Evolutionary conservation across 164 flowering plant genomes (phyloP).

Genomic region (Vitis cinerea): DNA sequence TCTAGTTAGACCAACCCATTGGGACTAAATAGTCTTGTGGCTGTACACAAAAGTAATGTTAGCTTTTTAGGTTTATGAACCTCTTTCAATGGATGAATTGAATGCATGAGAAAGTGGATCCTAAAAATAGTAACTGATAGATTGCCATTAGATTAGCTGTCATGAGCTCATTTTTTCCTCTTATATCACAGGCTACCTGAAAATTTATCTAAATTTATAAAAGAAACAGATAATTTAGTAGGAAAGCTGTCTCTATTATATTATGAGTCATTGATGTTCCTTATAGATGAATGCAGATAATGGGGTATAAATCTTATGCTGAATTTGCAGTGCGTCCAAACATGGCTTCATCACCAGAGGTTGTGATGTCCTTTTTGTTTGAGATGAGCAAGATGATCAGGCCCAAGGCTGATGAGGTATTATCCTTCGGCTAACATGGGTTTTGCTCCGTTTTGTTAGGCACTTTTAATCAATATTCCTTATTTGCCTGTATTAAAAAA

Average conservation of each 20-base stretch:
- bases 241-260: neutral
- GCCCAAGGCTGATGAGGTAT: slow-evolving; percentile 85
- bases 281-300: slow-evolving; percentile 51
- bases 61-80: neutral
- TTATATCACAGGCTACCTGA: too few species aligned
- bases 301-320: slow-evolving; percentile 83
- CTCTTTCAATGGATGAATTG: neutral
- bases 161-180: neutral
- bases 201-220: neutral
- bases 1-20: too few species aligned
- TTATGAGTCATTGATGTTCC: slow-evolving; percentile 6
- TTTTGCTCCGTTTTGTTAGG: neutral
- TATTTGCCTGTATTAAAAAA: too few species aligned
- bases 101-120: neutral
- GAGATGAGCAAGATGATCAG: slow-evolving; percentile 70
- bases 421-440: neutral
- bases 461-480: too few species aligned
- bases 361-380: slow-evolving; percentile 71
- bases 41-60: neutral
- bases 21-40: neutral
- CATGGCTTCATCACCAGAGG: slow-evolving; percentile 86
- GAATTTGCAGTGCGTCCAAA: slow-evolving; percentile 65
- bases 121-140: neutral
- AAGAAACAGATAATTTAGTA: neutral
- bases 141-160: too few species aligned